Evolutionary conservation across 163 green algal species (phyloP).

Genomic region (Scenedesmus sp.): DNA sequence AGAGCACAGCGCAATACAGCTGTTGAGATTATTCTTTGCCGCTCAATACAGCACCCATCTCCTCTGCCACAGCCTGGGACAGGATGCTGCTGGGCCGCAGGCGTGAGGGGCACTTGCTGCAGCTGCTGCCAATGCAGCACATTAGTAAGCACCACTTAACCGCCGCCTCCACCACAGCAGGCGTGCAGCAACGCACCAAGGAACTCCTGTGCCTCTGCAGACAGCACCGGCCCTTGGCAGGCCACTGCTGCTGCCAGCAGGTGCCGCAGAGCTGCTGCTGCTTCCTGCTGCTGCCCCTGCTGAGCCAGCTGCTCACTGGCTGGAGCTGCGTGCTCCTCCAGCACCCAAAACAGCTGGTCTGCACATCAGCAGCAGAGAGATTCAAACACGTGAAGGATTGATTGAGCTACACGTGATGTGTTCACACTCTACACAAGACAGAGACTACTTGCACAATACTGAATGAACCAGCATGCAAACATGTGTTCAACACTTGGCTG

Average conservation of each 20-base stretch:
- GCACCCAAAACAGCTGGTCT: constrained; percentile 28
- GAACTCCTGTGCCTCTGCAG: constrained; percentile 30
- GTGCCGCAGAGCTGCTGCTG: constrained; percentile 23
- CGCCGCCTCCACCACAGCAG: neutral
- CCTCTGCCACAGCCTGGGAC: no score
- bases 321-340: neutral
- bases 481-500: neutral
- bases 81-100: no score
- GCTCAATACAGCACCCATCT: no score
- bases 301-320: neutral
- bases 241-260: constrained; percentile 17
- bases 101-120: no score
- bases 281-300: neutral
- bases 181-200: neutral
- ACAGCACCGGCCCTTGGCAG: neutral
- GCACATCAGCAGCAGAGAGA: neutral
- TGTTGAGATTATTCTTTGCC: no score
- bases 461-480: neutral
- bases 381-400: no score
- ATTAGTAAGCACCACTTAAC: neutral
- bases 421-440: no score
- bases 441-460: neutral
- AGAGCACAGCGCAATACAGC: neutral
- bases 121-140: neutral
- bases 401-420: no score